Evolutionary conservation across 2,329 filamentous ascomycete genomes (phyloP).

Genomic region (Didymella segeticola): DNA sequence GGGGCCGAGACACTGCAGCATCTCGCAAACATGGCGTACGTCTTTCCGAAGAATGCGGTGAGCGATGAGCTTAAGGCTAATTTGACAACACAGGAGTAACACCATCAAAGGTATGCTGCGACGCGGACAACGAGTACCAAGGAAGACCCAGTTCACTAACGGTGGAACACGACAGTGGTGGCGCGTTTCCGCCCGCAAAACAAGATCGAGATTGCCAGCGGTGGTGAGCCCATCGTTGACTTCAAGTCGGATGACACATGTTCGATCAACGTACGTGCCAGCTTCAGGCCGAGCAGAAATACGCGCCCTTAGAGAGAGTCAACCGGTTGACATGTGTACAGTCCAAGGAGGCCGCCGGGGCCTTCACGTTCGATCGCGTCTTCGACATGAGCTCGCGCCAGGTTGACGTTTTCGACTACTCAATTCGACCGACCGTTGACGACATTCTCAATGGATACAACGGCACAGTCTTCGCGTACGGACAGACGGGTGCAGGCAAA

Average conservation of each 20-base stretch:
- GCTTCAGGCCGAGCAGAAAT: background rate
- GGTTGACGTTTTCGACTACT: conserved; percentile 96
- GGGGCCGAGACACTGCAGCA: conserved; percentile 43
- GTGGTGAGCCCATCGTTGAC: conserved; percentile 87
- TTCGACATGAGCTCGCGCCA: conserved; percentile 94
- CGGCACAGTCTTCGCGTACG: conserved; percentile 97
- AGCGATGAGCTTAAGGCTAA: conserved; percentile 51
- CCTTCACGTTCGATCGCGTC: conserved; percentile 93
- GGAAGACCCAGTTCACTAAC: conserved; percentile 31
- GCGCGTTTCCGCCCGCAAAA: conserved; percentile 98
- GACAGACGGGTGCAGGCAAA: conserved; percentile 97
- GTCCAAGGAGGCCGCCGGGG: conserved; percentile 81
- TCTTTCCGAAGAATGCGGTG: conserved; percentile 25
- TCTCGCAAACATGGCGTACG: conserved; percentile 49
- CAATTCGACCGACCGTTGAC: conserved; percentile 93
- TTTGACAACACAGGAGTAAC: conserved; percentile 47
- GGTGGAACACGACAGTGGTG: conserved; percentile 68
- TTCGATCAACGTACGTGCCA: conserved; percentile 72
- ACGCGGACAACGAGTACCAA: background rate
- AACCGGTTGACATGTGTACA: conserved; percentile 49
- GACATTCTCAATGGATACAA: conserved; percentile 99
- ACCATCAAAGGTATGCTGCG: conserved; percentile 53
- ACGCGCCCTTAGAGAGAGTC: background rate
- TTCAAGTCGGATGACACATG: conserved; percentile 93
- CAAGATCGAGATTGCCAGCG: conserved; percentile 86